Conservation (phyloP, 208 protist genomes). For the Endotrypanum monterogeii region DNA sequence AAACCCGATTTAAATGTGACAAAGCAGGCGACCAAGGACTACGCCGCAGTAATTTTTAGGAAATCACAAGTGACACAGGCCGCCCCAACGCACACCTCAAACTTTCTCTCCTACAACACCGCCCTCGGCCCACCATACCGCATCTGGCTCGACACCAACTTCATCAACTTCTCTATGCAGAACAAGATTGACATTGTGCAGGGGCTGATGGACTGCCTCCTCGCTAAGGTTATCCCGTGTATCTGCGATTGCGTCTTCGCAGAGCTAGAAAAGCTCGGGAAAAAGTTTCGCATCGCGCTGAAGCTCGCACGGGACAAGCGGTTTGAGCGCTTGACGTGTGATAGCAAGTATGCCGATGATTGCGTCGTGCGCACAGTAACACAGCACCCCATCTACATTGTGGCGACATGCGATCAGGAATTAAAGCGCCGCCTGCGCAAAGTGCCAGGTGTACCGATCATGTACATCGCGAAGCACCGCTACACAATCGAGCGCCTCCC, state of each 20-base stretch:
- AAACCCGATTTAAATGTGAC: slow-evolving; percentile 37
- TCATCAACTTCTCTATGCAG: slow-evolving; percentile 99
- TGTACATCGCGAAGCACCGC: slow-evolving; percentile 97
- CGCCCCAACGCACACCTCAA: slow-evolving; percentile 55
- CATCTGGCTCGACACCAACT: slow-evolving; percentile 99
- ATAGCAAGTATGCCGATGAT: slow-evolving; percentile 99
- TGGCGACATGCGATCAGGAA: slow-evolving; percentile 95
- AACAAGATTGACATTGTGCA: slow-evolving; percentile 99
- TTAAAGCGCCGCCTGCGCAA: slow-evolving; percentile 98
- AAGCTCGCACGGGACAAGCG: slow-evolving; percentile 98
- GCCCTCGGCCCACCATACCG: slow-evolving; percentile 98
- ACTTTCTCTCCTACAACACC: slow-evolving; percentile 98
- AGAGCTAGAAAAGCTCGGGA: slow-evolving; percentile 99
- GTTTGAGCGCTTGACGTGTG: slow-evolving; percentile 96
- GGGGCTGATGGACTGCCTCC: slow-evolving; percentile 98
- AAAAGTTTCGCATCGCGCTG: slow-evolving; percentile 94
- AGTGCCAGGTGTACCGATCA: slow-evolving; percentile 98
- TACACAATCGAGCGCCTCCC: slow-evolving; percentile 98
- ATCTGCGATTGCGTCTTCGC: slow-evolving; percentile 99
- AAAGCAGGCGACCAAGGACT: slow-evolving; percentile 60
- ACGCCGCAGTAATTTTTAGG: slow-evolving; percentile 66
- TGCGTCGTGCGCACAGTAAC: slow-evolving; percentile 97
- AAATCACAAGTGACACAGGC: slow-evolving; percentile 66
- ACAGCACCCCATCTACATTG: slow-evolving; percentile 92
- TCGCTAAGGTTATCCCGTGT: slow-evolving; percentile 98